A percentile compares a stretch with the other conserved stretches of the same genome.
Evolutionary conservation across 768 basidiomycete species (phyloP).

Genomic region (Lactarius hengduanensis): DNA sequence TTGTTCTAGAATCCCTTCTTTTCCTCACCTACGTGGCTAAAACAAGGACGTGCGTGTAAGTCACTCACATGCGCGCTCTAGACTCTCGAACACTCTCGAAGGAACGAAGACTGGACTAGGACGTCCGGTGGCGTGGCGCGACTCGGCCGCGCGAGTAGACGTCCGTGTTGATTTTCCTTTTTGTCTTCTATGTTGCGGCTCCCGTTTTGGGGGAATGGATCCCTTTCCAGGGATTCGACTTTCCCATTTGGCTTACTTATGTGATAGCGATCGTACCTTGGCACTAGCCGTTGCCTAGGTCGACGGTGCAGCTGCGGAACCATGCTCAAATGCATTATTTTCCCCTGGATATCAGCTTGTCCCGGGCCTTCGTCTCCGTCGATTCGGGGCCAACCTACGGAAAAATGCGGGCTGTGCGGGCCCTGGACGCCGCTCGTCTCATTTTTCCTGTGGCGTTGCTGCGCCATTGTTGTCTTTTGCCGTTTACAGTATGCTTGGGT

Average conservation of each 20-base stretch:
- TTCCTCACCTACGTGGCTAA: neutral
- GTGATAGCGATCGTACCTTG: neutral
- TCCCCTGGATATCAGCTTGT: too few relatives aligned
- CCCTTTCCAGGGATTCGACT: neutral
- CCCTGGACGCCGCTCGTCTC: neutral
- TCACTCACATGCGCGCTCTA: neutral
- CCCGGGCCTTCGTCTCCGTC: neutral
- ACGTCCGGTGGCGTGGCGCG: neutral
- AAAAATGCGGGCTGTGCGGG: neutral
- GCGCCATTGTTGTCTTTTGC: neutral
- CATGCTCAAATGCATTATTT: neutral
- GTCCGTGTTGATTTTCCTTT: neutral
- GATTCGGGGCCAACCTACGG: neutral
- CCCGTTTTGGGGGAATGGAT: neutral
- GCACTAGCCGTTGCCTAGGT: neutral
- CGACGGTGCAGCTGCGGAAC: neutral
- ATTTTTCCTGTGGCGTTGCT: neutral
- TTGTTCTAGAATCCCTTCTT: conserved; percentile 1
- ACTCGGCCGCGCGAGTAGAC: neutral
- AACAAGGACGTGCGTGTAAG: neutral
- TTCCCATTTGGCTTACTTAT: neutral
- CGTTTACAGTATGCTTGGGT: neutral
- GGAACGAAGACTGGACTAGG: too few relatives aligned
- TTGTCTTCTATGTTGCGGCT: neutral
- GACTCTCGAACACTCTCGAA: neutral